phyloP scores from a whole-genome alignment of 2,329 filamentous ascomycete genomes.

The Dothiorella sarmentorum region DNA sequence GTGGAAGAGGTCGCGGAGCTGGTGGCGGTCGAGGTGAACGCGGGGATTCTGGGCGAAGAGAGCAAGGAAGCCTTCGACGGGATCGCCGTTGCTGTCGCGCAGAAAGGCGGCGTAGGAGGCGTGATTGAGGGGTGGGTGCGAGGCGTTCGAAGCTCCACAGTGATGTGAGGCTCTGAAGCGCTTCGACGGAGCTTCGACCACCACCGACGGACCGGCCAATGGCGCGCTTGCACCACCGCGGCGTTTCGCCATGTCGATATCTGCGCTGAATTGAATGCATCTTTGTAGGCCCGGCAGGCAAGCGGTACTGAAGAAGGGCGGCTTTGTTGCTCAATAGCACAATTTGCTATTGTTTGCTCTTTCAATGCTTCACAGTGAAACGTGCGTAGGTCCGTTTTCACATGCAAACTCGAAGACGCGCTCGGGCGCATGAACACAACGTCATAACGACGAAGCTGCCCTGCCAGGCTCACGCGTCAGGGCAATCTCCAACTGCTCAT shows the following conservation, averaged over 20 bases:
- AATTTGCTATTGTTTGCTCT: background rate
- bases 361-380: too few relatives aligned
- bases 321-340: background rate
- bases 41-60: background rate
- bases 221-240: background rate
- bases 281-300: background rate
- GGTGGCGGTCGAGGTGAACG: background rate
- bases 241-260: background rate
- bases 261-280: background rate
- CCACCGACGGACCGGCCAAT: background rate
- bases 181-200: background rate
- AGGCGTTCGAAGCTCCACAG: background rate
- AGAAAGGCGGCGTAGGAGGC: background rate
- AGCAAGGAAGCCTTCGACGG: background rate
- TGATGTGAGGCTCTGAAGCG: background rate
- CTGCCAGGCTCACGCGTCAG: background rate
- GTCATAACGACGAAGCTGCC: conserved; percentile 1
- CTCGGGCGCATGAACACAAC: background rate
- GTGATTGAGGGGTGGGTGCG: background rate
- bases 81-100: background rate
- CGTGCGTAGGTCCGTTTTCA: background rate
- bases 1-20: background rate
- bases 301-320: background rate
- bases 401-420: background rate
- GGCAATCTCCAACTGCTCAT: background rate